Base-by-base conservation (phyloP, 164 flowering plant species). In the Nymphaea colorata region DNA sequence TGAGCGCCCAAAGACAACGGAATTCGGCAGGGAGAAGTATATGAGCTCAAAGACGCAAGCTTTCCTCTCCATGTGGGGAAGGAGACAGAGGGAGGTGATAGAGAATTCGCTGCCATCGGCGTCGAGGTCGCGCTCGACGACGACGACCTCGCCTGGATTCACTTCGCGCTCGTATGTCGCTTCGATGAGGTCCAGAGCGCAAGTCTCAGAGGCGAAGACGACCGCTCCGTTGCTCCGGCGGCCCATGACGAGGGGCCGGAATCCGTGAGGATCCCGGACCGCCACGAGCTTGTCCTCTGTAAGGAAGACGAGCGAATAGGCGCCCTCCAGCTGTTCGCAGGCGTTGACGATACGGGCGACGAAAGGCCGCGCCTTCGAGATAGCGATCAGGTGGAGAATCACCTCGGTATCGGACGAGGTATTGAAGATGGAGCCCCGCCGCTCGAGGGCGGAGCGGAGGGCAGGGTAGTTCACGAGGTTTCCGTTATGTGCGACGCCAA, bases 401-500 rank as follows among this genome's bases (percentile, higher is more conserved):
- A 88, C 96, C 78, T 94, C 97, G 0, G 98, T 91, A 72, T 94
- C 98, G 25, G 88, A 83, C 61, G 81, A 81, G 4, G 98, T 94
- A 64, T 85, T 87, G 68, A 94, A 94, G 67, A 94, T 94, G 0
- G 96, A 89, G 15, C 98, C 97, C 14, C 73, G 80, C 3, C 87
- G 95, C 72, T 94, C 98, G 3, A 94, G 85, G 75, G 41, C 72
- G 3, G 80, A 80, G 51, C 97, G 72, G 2, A 94, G 82, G 15
- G 80, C 5, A 0, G 69, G 72, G 59, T 94, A 91, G 75, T 94
- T 94, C 12, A 91, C 95, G 66, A 91, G 76, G 69, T 94, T 94
- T 0, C 98, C 98, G 68, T 91, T 94, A 71, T 89, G 97, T 25
- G 98, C 97, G 18, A 94, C 91, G 4, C 91, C 96, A 4, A 91